phyloP scores from a whole-genome alignment of 1,284 basidiomycete species.

The Spongispora temasekensis region DNA sequence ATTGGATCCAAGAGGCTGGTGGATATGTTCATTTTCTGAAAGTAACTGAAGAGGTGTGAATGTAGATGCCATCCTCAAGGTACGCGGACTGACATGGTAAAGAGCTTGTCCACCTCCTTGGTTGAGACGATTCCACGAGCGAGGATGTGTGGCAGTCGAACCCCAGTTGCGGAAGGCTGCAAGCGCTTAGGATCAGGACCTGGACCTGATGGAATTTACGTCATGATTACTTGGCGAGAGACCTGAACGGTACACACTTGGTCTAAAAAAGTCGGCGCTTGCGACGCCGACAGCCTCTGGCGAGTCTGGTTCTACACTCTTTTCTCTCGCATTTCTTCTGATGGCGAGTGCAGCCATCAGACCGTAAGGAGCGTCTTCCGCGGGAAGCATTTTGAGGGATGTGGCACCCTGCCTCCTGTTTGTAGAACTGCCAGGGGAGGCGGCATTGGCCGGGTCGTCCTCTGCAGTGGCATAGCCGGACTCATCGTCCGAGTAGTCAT shows the following conservation, averaged over 20 bases:
- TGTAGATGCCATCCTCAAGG: slow-evolving; percentile 1
- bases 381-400: slow-evolving; percentile 55
- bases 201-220: slow-evolving; percentile 39
- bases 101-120: slow-evolving; percentile 74
- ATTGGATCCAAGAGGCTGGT: slow-evolving; percentile 70
- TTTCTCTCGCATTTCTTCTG: slow-evolving; percentile 45
- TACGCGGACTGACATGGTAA: slow-evolving; percentile 62
- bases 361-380: slow-evolving; percentile 65
- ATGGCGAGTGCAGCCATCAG: slow-evolving; percentile 66
- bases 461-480: slow-evolving; percentile 40
- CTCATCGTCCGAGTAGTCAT: slow-evolving; percentile 37
- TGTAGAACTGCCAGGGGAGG: slow-evolving; percentile 28
- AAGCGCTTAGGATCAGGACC: slow-evolving; percentile 42
- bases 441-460: slow-evolving; percentile 21
- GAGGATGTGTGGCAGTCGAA: slow-evolving; percentile 69
- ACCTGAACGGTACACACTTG: slow-evolving; percentile 47
- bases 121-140: slow-evolving; percentile 68
- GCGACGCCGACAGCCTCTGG: slow-evolving; percentile 61
- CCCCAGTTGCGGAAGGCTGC: slow-evolving; percentile 35
- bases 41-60: slow-evolving; percentile 52
- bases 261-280: slow-evolving; percentile 61
- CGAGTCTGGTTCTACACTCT: slow-evolving; percentile 44
- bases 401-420: slow-evolving; percentile 36
- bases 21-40: slow-evolving; percentile 74
- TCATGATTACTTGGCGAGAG: not conserved